These are phyloP conservation scores for Magnusiomyces ingens DNA, from an alignment of 1,139 yeast species.

Conservation along the genomic window DNA sequence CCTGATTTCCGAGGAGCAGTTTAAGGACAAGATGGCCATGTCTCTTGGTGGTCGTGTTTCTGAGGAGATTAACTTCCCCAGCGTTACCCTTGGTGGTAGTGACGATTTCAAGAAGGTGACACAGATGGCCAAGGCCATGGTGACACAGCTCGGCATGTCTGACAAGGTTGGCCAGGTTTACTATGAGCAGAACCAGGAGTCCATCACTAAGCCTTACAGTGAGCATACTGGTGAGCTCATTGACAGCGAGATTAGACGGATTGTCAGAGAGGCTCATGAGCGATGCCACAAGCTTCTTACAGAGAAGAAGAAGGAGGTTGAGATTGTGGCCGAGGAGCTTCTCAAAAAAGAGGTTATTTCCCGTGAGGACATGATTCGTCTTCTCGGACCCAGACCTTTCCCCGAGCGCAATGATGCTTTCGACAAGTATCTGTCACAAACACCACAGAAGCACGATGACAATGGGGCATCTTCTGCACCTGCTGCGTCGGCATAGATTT, in stretches of 20 bases:
- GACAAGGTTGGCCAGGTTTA: slow-evolving; percentile 74
- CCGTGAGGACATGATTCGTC: slow-evolving; percentile 81
- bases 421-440: slow-evolving; percentile 58
- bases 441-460: slow-evolving; percentile 5
- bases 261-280: slow-evolving; percentile 70
- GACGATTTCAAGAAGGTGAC: slow-evolving; percentile 98
- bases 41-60: slow-evolving; percentile 95
- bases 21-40: slow-evolving; percentile 89
- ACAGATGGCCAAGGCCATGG: slow-evolving; percentile 89
- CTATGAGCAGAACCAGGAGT: slow-evolving; percentile 41
- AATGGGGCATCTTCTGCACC: slow-evolving; percentile 11
- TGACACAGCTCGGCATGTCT: slow-evolving; percentile 87
- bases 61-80: slow-evolving; percentile 82
- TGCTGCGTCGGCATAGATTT: background rate
- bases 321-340: slow-evolving; percentile 78
- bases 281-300: slow-evolving; percentile 60
- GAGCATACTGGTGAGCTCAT: slow-evolving; percentile 75
- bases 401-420: slow-evolving; percentile 88
- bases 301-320: slow-evolving; percentile 71
- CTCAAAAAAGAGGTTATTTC: slow-evolving; percentile 79
- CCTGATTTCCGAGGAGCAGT: slow-evolving; percentile 68
- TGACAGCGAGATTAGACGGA: slow-evolving; percentile 76
- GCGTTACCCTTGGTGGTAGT: slow-evolving; percentile 92
- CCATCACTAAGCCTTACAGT: slow-evolving; percentile 79
- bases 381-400: slow-evolving; percentile 86